Evolutionary conservation across 352 stramenopile species (phyloP).

Genomic region (Bremia lactucae): DNA sequence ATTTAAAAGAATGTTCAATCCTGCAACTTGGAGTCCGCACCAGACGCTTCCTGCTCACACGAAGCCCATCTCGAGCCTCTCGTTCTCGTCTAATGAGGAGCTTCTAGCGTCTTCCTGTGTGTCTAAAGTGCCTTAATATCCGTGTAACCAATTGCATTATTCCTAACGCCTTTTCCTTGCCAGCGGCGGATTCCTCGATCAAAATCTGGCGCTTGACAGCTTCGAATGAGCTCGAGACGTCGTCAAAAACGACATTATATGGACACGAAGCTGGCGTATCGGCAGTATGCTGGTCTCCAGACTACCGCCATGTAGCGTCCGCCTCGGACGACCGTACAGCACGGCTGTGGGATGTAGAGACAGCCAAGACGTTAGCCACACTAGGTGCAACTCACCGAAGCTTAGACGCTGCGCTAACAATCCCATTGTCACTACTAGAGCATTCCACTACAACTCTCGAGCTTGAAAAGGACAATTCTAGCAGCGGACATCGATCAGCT

Average conservation of each 20-base stretch:
- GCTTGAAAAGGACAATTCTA: constrained; percentile 11
- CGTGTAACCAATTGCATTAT: no score
- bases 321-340: constrained; percentile 93
- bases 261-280: constrained; percentile 93
- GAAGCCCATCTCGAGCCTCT: constrained; percentile 67
- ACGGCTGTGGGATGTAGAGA: constrained; percentile 91
- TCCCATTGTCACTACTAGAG: constrained; percentile 20
- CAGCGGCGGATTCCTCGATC: constrained; percentile 64
- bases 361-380: constrained; percentile 51
- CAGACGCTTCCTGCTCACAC: constrained; percentile 33
- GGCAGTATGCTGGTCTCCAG: constrained; percentile 86
- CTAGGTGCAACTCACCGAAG: constrained; percentile 45
- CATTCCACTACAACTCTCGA: constrained; percentile 11
- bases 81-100: constrained; percentile 43
- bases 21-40: constrained; percentile 6
- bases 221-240: constrained; percentile 8
- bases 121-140: neutral
- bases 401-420: constrained; percentile 22
- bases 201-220: constrained; percentile 53
- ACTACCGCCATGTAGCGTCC: constrained; percentile 83
- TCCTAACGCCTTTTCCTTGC: neutral
- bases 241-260: constrained; percentile 35
- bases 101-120: constrained; percentile 59
- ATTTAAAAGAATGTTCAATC: no score
- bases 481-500: constrained; percentile 19